Conservation (phyloP, 768 basidiomycete genomes). For the Austroboletus festivus region DNA sequence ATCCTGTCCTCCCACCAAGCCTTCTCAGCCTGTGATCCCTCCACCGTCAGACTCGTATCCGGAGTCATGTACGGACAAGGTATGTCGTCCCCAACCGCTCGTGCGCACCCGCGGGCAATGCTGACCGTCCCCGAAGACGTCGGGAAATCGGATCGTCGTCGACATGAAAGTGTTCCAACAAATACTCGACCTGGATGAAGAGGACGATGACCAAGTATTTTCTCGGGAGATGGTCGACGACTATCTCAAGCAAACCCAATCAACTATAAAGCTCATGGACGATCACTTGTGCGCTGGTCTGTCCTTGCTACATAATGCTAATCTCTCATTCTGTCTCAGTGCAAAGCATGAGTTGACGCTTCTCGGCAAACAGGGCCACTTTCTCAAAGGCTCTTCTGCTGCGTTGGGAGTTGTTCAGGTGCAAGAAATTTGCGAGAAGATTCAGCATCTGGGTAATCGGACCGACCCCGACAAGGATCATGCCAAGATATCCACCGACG, state of each 20-base stretch:
- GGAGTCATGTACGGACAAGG: slow-evolving; percentile 28
- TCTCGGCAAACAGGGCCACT: slow-evolving; percentile 83
- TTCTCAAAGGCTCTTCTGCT: slow-evolving; percentile 95
- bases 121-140: slow-evolving; percentile 15
- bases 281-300: slow-evolving; percentile 62
- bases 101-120: background rate
- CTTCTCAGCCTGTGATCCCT: slow-evolving; percentile 1
- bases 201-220: slow-evolving; percentile 75
- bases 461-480: slow-evolving; percentile 52
- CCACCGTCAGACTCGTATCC: slow-evolving; percentile 12
- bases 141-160: slow-evolving; percentile 42
- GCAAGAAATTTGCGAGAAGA: slow-evolving; percentile 81
- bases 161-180: slow-evolving; percentile 82
- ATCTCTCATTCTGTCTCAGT: slow-evolving; percentile 37
- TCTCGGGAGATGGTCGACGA: slow-evolving; percentile 72
- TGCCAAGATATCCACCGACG: slow-evolving; percentile 42
- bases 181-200: slow-evolving; percentile 90
- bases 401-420: slow-evolving; percentile 84
- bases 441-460: slow-evolving; percentile 79
- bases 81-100: slow-evolving; percentile 14
- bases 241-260: slow-evolving; percentile 76
- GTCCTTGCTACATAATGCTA: slow-evolving; percentile 9
- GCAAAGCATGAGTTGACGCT: slow-evolving; percentile 52
- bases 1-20: slow-evolving; percentile 9
- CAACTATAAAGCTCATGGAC: slow-evolving; percentile 79